Evolutionary conservation across 2,329 filamentous ascomycete genomes (phyloP), one percentile per base, ranked within the genome.

Genomic region (Diplodia sapinea): DNA sequence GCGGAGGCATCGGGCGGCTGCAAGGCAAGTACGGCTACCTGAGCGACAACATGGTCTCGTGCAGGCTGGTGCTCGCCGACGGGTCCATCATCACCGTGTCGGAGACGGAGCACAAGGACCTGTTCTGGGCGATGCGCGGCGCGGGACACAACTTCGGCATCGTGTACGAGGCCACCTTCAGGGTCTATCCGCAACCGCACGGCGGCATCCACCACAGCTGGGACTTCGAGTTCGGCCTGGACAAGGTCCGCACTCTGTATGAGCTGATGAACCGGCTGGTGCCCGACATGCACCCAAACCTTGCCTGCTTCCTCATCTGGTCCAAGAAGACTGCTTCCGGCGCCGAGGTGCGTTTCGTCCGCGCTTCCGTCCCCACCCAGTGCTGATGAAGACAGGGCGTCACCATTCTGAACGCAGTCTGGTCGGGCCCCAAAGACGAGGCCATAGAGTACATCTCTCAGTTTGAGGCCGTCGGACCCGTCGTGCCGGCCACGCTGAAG

Each of bases 71-170:
- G 1, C 74, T 82, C 11, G 80, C 81, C 0, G 74, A 80, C 68
- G 81, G 81, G 0, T 71, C 72, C 7, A 73, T 81, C 38, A 73
- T 79, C 9, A 76, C 71, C 1, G 76, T 78, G 0, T 84, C 82
- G 1, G 74, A 79, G 17, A 72, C 73, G 0, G 78, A 85, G 70
- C 81, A 87, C 49, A 29, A 73, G 0, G 83, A 85, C 57, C 74
- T 85, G 2, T 85, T 84, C 73, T 85, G 82, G 82, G 81, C 78
- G 20, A 66, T 84, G 17, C 74, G 77, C 3, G 82, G 82, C 31
- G 82, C 81, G 2, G 81, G 82, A 0, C 79, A 81, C 69, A 82
- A 81, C 66, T 83, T 83, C 67, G 82, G 81, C 5, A 77, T 82
- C 5, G 79, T 7, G 78, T 15, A 26, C 12, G 38, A 51, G n/a